A percentile compares a stretch with the other conserved stretches of the same genome.
phyloP scores from a whole-genome alignment of 768 basidiomycete species.

The Rhizopogon vesiculosus region DNA sequence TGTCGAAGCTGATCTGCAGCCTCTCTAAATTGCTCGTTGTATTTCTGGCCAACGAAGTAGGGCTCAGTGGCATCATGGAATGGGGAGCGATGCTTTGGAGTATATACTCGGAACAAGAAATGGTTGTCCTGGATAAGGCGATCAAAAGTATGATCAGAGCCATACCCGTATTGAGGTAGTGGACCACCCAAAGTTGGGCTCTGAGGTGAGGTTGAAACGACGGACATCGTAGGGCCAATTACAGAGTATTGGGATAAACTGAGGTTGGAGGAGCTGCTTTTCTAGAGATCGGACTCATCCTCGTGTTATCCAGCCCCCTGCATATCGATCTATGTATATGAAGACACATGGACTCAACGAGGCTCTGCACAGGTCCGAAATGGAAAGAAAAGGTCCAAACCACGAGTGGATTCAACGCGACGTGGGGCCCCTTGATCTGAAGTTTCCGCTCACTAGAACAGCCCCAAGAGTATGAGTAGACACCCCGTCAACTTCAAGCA shows the following conservation, averaged over 20 bases:
- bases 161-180: constrained; percentile 74
- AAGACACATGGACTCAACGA: constrained; percentile 21
- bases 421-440: neutral
- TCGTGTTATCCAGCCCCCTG: constrained; percentile 27
- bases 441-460: neutral
- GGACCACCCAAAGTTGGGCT: constrained; percentile 18
- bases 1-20: constrained; percentile 33
- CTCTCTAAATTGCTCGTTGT: constrained; percentile 39
- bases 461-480: too few species aligned
- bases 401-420: too few species aligned
- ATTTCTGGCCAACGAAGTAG: constrained; percentile 67
- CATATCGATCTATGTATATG: constrained; percentile 18
- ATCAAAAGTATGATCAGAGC: constrained; percentile 56
- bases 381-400: neutral
- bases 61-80: constrained; percentile 52
- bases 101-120: constrained; percentile 79
- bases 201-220: constrained; percentile 10
- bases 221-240: constrained; percentile 20
- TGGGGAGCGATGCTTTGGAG: constrained; percentile 58
- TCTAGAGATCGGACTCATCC: constrained; percentile 20
- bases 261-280: constrained; percentile 14
- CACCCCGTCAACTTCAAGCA: too few species aligned
- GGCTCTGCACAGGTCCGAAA: constrained; percentile 1
- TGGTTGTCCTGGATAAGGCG: constrained; percentile 58
- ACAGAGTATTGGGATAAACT: constrained; percentile 7